Base-by-base conservation (phyloP, 768 basidiomycete species). In the Rubroboletus satanas region DNA sequence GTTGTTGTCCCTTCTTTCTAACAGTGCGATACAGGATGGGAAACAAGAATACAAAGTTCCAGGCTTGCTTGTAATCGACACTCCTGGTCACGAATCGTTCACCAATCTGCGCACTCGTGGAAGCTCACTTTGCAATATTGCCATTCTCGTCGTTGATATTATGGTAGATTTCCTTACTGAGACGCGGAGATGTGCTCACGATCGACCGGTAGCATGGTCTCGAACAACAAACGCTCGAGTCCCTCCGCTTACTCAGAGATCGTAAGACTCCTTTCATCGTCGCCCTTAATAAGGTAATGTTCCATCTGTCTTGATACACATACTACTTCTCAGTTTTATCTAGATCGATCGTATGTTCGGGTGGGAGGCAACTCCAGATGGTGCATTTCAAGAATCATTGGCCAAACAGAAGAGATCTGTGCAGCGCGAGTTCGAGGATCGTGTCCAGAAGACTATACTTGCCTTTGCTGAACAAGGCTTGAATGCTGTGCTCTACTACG, bases 61-160 rank as follows among this genome's bases (percentile, higher is more conserved):
- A 35, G 97, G 97, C 71, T 81, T 99, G 15, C 80, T 99, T 52
- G 71, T 99, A 62, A 98, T 99, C 62, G 97, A 99, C 70, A 99
- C 97, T 2, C 97, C 97, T 52, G 97, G 97, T 52, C 97, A 99
- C 84, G 97, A 98, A 74, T 96, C 94, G 6, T 99, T 99, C 81
- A 93, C 93, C 8, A 98, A 98, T 71, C 72, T 98, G 69, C 91
- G 97, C 45, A 85, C 88, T 15, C 89, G 97, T 68, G 97, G 97
- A 68, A 94, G 92, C 58, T 97, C 94, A 7, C 80, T 99, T 23
- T 98, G 96, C 74, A 98, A 99, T 75, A 98, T 99, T 57, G 97
- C 97, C 55, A 93, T 99, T 66, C 84, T 99, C 47, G 97, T 99
- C 55, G 96, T 99, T 32, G 97, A 98, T 79, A 97, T 98, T 69